These are phyloP conservation scores for Phaeomoniella chlamydospora DNA, from an alignment of 2,329 filamentous ascomycete genomes.

Conservation along the genomic window DNA sequence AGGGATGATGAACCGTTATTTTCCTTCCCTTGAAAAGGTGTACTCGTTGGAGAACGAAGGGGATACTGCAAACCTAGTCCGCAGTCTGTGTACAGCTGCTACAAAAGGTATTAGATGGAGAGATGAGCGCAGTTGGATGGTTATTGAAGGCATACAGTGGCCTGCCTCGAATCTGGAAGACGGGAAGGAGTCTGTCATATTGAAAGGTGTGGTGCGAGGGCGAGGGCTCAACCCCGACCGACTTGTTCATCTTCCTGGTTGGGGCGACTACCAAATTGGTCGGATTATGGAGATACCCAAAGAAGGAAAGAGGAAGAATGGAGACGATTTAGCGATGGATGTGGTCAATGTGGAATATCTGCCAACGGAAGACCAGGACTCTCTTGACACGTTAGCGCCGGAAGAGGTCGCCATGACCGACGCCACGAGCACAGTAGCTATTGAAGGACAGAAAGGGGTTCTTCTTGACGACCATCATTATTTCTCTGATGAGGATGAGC, in stretches of 20 bases:
- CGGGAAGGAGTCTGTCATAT: constrained; percentile 41
- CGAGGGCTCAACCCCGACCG: constrained; percentile 79
- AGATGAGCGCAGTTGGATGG: constrained; percentile 90
- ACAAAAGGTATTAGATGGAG: constrained; percentile 94
- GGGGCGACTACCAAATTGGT: constrained; percentile 85
- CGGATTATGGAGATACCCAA: constrained; percentile 71
- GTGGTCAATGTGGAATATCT: constrained; percentile 39
- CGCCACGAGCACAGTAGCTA: constrained; percentile 38
- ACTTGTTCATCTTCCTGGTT: constrained; percentile 80
- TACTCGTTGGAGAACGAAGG: constrained; percentile 78
- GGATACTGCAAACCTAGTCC: constrained; percentile 80
- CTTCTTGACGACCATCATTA: constrained; percentile 95
- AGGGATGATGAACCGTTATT: constrained; percentile 88
- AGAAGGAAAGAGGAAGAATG: constrained; percentile 33
- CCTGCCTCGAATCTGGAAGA: constrained; percentile 36
- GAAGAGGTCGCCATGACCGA: constrained; percentile 73
- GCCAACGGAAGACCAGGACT: constrained; percentile 68
- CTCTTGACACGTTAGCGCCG: constrained; percentile 69
- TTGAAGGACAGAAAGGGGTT: constrained; percentile 63
- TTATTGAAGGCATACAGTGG: constrained; percentile 71
- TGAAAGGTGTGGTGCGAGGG: constrained; percentile 78
- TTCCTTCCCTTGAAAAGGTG: constrained; percentile 81
- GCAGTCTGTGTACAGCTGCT: constrained; percentile 78
- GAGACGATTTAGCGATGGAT: constrained; percentile 55
- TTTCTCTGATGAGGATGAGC: constrained; percentile 73